Evolutionary conservation across 1,139 yeast species (phyloP).

Genomic region (Suhomyces taliae): DNA sequence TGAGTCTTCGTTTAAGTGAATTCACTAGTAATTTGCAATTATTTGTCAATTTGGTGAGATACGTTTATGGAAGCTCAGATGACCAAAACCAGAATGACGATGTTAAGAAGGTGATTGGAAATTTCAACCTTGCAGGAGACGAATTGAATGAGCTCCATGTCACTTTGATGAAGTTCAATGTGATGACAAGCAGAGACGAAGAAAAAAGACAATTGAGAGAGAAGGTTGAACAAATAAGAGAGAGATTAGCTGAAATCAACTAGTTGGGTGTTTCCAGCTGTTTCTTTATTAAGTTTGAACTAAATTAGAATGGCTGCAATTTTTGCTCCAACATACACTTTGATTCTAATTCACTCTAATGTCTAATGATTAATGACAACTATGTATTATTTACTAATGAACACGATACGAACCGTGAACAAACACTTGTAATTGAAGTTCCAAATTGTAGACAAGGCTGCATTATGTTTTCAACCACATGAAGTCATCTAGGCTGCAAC

Average conservation of each 20-base stretch:
- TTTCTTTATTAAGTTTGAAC: too few species aligned
- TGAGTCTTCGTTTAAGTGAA: constrained; percentile 20
- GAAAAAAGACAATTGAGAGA: constrained; percentile 8
- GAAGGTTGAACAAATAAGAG: constrained; percentile 1
- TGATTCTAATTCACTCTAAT: too few species aligned
- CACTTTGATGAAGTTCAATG: constrained; percentile 18
- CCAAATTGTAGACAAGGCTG: too few species aligned
- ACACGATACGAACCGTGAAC: too few species aligned
- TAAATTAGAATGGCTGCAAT: too few species aligned
- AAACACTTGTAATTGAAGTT: too few species aligned
- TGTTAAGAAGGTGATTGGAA: not conserved
- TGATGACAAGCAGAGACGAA: constrained; percentile 13
- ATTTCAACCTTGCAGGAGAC: constrained; percentile 8
- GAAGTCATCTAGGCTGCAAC: too few species aligned
- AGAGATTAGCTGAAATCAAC: not conserved
- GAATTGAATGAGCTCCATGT: constrained; percentile 15
- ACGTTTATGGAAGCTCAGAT: constrained; percentile 11
- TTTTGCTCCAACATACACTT: too few species aligned
- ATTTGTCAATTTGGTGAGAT: constrained; percentile 22
- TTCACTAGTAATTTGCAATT: constrained; percentile 24
- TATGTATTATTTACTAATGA: not conserved
- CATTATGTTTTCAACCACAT: too few species aligned
- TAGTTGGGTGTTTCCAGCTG: not conserved
- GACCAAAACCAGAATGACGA: not conserved
- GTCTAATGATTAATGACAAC: not conserved